Percentiles rank a stretch among this genome's conserved stretches.
Evolutionary conservation across 1,284 basidiomycete genomes (phyloP).

Genomic region (Austropuccinia psidii): DNA sequence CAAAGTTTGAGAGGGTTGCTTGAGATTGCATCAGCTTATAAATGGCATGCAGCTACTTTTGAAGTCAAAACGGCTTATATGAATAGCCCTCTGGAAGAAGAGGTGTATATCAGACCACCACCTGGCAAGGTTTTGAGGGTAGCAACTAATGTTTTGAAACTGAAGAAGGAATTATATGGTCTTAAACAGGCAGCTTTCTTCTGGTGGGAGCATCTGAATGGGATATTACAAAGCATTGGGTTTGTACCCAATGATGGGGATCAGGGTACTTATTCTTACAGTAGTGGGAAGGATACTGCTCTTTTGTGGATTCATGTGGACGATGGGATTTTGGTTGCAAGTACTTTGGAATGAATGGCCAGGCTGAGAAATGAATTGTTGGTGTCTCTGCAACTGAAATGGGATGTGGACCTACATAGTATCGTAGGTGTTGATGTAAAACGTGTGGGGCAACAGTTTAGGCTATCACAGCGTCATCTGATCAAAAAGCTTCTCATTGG

Average conservation of each 20-base stretch:
- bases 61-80: constrained; percentile 4
- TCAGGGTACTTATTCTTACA: neutral
- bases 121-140: neutral
- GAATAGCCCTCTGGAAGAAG: neutral
- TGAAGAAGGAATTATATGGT: constrained; percentile 3
- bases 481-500: too few species aligned
- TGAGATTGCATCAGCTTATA: neutral
- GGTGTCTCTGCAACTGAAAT: neutral
- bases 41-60: neutral
- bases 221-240: neutral
- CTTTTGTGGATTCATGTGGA: constrained; percentile 14
- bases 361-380: neutral
- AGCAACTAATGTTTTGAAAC: neutral
- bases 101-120: neutral
- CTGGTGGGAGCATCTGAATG: constrained; percentile 10
- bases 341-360: neutral
- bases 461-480: too few species aligned
- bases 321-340: neutral
- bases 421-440: neutral
- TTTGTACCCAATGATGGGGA: neutral
- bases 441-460: too few species aligned
- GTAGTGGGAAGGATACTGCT: neutral
- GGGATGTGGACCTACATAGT: neutral
- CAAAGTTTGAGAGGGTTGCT: neutral
- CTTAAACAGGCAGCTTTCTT: neutral